Evolutionary conservation across 257 asterid genomes (phyloP), one percentile per base, ranked within the genome.

Genomic region (Nicotiana tabacum): DNA sequence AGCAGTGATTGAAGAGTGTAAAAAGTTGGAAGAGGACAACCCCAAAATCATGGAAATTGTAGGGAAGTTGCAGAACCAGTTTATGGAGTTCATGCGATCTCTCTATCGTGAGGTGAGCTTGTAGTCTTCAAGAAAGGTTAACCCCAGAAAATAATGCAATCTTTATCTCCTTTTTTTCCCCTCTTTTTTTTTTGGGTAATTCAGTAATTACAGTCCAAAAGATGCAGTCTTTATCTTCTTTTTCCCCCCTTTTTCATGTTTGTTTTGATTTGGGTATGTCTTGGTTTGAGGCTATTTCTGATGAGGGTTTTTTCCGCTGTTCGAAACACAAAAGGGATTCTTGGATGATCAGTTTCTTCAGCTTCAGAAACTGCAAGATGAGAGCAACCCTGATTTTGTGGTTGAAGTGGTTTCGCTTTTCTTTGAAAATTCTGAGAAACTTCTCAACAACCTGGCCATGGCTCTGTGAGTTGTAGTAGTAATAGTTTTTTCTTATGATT

Each of bases 351-450:
- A 82, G 53, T 82, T 86, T 82, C 48, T 82, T 53, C 83, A 88
- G 82, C 89, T 86, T 81, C 85, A 82, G 81, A 84, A 86, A 32
- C 78, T 88, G 82, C 77, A 81, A 68, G 86, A 88, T 61, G 82
- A 88, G 64, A 84, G 67, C 58, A 84, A 67, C 82, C 90, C 90
- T 29, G 85, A 85, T 37, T 87, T 87, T 72, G 90, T 87, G 66
- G 56, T 46, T 66, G 88, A 88, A 68, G 86, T 88, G 64, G 90
- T 80, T 13, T 74, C 86, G 5, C 88, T 77, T 29, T 88, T 84
- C 83, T 84, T 88, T 82, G 81, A 86, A 0, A 88, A 88, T 32
- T 86, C 84, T 64, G 89, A 86, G 62, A 80, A 82, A 78, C 77
- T 84, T 81, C 78, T 88, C 78, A 68, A 80, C 66, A 82, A 80